Evolutionary conservation across 2,329 filamentous ascomycete genomes (phyloP), one percentile per base, ranked within the genome.

Genomic region (Colletotrichum eleusines): DNA sequence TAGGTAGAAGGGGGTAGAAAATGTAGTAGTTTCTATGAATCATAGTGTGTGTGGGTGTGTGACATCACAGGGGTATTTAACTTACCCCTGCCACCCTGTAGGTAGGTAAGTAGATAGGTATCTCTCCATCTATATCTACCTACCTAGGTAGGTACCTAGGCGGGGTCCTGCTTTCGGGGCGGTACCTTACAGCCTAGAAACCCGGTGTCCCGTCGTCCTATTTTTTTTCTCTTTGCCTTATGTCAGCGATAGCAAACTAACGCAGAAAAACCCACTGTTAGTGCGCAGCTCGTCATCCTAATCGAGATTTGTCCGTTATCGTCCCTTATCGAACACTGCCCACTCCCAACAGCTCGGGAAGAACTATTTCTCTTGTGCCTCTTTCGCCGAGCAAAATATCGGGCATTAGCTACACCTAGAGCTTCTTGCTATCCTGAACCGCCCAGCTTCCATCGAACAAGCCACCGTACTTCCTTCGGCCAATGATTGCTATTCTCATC

Each of bases 281-380:
- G 2, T 31, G 7, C 7, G 6, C 23, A 51, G 28, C 26, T 31
- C 23, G 5, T 31, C 23, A 26, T 16, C 23, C n/a, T 44, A 18
- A 28, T 59, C 14, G 38, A 42, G 38, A 14, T 6, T 28, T 26
- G 14, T 6, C 54, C 54, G 38, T 58, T 58, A 33, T 59, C 55
- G 55, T 50, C n/a, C 31, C n/a, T 61, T 61, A 61, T 50, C 58
- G n/a, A 20, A 48, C 55, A 48, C 31, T 26, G 26, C 31, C 38
- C 5, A 40, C 14, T 16, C 46, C 33, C 20, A 16, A 46, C 44
- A 26, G 59, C 23, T 38, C 33, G 20, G 33, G n/a, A 61, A 33
- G 11, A 35, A 26, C 20, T 51, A 26, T 50, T 40, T 35, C 57
- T 11, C 20, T 23, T 16, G 40, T n/a, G 7, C 26, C 57, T 46